A percentile compares a stretch with the other conserved stretches of the same genome.
Conservation (phyloP, 768 basidiomycete species). For the Trametes meyenii region DNA sequence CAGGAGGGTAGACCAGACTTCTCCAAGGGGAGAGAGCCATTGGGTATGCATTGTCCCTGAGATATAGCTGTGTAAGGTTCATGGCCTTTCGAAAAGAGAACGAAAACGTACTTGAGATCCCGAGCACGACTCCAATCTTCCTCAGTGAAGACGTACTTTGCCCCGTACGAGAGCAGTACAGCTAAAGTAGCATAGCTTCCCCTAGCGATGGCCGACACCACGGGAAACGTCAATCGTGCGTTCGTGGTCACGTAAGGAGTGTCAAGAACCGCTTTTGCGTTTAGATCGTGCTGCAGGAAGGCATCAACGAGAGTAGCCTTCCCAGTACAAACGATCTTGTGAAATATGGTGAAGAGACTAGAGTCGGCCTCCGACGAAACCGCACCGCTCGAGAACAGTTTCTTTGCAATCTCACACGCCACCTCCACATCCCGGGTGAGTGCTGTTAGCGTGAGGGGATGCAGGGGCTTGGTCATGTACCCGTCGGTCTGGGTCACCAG, state of each 20-base stretch:
- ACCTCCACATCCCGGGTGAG: constrained; percentile 27
- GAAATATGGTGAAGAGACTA: constrained; percentile 35
- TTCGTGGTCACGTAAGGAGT: constrained; percentile 25
- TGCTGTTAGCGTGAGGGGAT: constrained; percentile 35
- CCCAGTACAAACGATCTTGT: constrained; percentile 29
- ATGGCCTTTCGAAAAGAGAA: not conserved
- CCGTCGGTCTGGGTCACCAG: constrained; percentile 12
- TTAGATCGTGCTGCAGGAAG: constrained; percentile 34
- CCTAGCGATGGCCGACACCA: constrained; percentile 32
- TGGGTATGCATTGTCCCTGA: constrained; percentile 1
- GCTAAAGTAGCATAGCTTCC: constrained; percentile 33
- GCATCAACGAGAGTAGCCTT: constrained; percentile 32
- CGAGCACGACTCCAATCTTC: constrained; percentile 32
- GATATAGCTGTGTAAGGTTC: not conserved
- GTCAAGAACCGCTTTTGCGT: constrained; percentile 35
- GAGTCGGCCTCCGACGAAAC: constrained; percentile 35
- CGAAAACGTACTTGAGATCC: constrained; percentile 22
- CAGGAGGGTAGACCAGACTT: constrained; percentile 21
- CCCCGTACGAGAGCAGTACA: constrained; percentile 35
- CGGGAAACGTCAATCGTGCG: constrained; percentile 25
- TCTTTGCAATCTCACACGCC: constrained; percentile 31
- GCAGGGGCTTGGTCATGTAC: constrained; percentile 1
- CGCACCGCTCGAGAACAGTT: constrained; percentile 34
- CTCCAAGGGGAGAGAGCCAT: not conserved
- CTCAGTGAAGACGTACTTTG: constrained; percentile 27